Evolutionary conservation across 176 grass and related monocot genomes (phyloP).

Genomic region (Cenchrus americanus): DNA sequence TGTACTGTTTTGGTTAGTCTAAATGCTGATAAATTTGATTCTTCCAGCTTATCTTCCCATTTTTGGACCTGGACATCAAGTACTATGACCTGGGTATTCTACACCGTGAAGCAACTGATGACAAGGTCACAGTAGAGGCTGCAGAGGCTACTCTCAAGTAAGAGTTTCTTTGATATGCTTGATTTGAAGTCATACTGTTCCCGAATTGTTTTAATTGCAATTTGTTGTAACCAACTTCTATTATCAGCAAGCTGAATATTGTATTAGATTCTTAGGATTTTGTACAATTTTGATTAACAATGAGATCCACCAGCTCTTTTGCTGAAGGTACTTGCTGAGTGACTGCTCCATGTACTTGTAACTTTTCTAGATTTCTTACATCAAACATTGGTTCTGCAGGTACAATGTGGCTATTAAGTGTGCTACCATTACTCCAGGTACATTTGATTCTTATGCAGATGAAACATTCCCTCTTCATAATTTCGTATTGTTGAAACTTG

Average conservation of each 20-base stretch:
- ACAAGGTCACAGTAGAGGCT: slow-evolving; percentile 94
- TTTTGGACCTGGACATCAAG: slow-evolving; percentile 93
- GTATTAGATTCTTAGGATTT: background rate
- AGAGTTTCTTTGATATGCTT: slow-evolving; percentile 28
- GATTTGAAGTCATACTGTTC: slow-evolving; percentile 8
- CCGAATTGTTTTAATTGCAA: background rate
- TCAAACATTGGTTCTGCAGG: slow-evolving; percentile 53
- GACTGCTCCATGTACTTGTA: background rate
- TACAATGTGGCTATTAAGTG: slow-evolving; percentile 99
- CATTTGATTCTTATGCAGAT: slow-evolving; percentile 42
- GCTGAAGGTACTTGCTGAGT: background rate
- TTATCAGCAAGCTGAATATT: background rate
- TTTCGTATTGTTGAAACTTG: slow-evolving; percentile 28
- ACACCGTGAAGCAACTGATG: slow-evolving; percentile 91
- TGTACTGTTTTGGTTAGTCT: background rate
- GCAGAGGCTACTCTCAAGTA: slow-evolving; percentile 97
- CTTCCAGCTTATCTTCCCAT: slow-evolving; percentile 91
- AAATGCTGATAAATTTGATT: slow-evolving; percentile 10
- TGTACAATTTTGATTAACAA: background rate
- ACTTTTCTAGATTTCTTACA: slow-evolving; percentile 13
- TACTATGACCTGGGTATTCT: slow-evolving; percentile 88
- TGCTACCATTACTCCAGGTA: slow-evolving; percentile 98
- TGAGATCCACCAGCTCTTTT: background rate
- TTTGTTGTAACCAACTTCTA: slow-evolving; percentile 13
- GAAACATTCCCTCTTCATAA: slow-evolving; percentile 24